Conservation (phyloP, 2,329 filamentous ascomycete genomes). For the Cryphonectria carpinicola region DNA sequence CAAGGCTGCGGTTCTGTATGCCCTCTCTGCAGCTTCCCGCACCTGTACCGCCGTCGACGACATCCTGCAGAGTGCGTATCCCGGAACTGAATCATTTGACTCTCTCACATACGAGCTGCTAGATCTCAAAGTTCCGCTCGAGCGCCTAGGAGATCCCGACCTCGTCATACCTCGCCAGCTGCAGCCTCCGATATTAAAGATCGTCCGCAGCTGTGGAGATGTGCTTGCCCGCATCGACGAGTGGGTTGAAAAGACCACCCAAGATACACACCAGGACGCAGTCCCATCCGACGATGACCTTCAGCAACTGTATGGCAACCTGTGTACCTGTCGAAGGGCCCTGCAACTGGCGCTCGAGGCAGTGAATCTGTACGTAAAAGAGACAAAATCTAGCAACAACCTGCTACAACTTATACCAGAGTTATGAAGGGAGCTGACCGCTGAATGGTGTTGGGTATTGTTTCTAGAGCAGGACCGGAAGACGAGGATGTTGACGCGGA, state of each 20-base stretch:
- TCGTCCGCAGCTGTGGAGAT: conserved; percentile 24
- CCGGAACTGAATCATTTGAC: conserved; percentile 17
- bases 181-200: conserved; percentile 17
- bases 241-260: conserved; percentile 11
- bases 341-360: conserved; percentile 26
- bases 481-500: conserved; percentile 18
- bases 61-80: conserved; percentile 15
- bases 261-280: conserved; percentile 15
- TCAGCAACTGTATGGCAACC: conserved; percentile 7
- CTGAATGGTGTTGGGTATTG: not conserved
- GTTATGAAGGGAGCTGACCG: not conserved
- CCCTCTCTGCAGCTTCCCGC: conserved; percentile 21
- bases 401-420: not conserved
- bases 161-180: conserved; percentile 21
- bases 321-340: conserved; percentile 26
- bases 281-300: conserved; percentile 7
- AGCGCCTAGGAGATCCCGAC: conserved; percentile 22
- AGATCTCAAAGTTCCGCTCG: conserved; percentile 22
- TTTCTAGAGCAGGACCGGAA: conserved; percentile 16
- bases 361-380: conserved; percentile 22
- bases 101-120: conserved; percentile 26
- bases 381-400: not conserved
- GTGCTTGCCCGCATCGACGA: conserved; percentile 25
- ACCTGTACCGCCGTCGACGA: conserved; percentile 19
- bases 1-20: conserved; percentile 20